These are phyloP conservation scores for Leccinum fibrillosum DNA, from an alignment of 768 basidiomycete genomes.

Conservation along the genomic window DNA sequence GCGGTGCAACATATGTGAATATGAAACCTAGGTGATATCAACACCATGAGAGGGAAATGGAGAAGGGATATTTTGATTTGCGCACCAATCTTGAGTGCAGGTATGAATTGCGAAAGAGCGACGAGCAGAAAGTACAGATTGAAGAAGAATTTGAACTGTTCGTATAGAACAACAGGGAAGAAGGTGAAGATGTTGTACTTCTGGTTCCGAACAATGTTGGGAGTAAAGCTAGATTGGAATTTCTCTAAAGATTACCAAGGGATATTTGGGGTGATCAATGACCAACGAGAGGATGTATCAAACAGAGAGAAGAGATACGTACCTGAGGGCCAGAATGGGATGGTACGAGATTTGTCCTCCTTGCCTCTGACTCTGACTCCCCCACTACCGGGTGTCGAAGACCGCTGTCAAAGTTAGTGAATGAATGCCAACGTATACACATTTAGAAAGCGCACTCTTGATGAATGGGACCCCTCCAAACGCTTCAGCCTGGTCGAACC, in stretches of 20 bases:
- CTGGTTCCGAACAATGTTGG: constrained; percentile 94
- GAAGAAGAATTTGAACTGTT: constrained; percentile 99
- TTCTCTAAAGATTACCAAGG: constrained; percentile 48
- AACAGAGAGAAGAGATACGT: constrained; percentile 8
- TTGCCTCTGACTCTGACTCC: constrained; percentile 11
- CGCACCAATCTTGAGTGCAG: constrained; percentile 91
- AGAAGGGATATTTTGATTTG: constrained; percentile 3
- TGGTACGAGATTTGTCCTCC: constrained; percentile 73
- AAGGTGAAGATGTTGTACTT: constrained; percentile 98
- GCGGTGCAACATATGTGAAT: constrained; percentile 91
- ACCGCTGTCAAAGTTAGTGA: constrained; percentile 10
- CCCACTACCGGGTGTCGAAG: constrained; percentile 17
- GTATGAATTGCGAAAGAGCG: constrained; percentile 93
- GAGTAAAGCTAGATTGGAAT: constrained; percentile 65
- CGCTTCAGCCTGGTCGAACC: constrained; percentile 25
- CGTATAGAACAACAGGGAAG: constrained; percentile 94
- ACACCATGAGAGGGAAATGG: neutral
- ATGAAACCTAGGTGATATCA: constrained; percentile 69
- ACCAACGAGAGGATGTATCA: neutral
- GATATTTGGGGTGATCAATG: neutral
- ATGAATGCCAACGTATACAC: neutral
- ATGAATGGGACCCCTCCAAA: constrained; percentile 21
- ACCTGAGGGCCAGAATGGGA: constrained; percentile 78
- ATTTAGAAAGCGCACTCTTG: constrained; percentile 13
- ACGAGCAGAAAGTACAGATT: constrained; percentile 98